Base-by-base conservation (phyloP, 208 protist species). In the Acanthamoeba lenticulata region DNA sequence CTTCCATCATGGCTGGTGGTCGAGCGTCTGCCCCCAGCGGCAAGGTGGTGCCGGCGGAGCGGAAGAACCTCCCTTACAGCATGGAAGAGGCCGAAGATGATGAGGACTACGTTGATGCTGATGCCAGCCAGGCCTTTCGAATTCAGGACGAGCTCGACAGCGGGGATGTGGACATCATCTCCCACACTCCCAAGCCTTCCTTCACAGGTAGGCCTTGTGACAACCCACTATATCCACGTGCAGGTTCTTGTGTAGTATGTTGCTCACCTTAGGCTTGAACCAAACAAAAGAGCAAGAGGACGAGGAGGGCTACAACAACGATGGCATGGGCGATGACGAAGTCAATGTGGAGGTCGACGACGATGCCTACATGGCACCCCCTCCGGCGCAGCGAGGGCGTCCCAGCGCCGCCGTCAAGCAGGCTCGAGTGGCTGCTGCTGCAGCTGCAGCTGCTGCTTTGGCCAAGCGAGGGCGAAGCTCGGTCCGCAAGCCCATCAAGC, bases 1-100 rank as follows among this genome's bases (percentile, higher is more conserved):
- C 89, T 79, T 93, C 89, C 1, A 93, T 93, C 55, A 93, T 93
- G 89, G 89, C 89, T 38, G 89, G 89, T 32, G 67, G 67, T 29
- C 15, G 62, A 29, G 83, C 88, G 13, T 52, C 60, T 42, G 40
- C 29, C 32, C 47, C 89, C 47, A 42, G n/a, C 34, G 72, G 49
- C 9, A 27, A 83, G 72, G 40, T 17, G 72, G 72, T 24, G 4
- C 44, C 6, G 7, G 4, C 9, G 24, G 49, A 91, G 52, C 85
- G 60, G 13, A 62, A 91, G 36, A 91, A 9, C 60, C 11, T 24
- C 38, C 85, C 38, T 42, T 91, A 62, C 60, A n/a, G n/a, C n/a
- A n/a, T n/a, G n/a, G 85, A 49, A 42, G 60, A 91, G 21, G 49
- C 9, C 34, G 72, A 83, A 24, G 72, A 83, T 9, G 49, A 91